These are phyloP conservation scores for Phytopythium helicoides DNA, from an alignment of 352 stramenopile species.

Conservation along the genomic window DNA sequence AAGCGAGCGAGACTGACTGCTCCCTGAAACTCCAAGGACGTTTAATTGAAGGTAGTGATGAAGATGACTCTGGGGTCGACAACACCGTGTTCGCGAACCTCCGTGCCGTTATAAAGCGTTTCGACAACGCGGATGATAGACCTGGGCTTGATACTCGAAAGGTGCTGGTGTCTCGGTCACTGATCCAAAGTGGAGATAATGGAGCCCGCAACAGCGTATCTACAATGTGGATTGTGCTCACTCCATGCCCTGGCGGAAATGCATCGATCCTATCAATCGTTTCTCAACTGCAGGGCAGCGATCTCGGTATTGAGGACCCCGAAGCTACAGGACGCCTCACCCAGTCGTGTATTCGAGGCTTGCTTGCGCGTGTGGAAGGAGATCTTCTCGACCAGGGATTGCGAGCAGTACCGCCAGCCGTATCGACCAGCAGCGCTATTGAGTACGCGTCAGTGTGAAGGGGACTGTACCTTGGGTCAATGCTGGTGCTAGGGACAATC, in stretches of 20 bases:
- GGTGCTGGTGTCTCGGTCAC: neutral
- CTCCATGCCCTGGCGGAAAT: neutral
- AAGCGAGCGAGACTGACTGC: neutral
- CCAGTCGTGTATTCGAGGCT: neutral
- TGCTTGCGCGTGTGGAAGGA: neutral
- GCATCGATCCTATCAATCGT: neutral
- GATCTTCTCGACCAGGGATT: neutral
- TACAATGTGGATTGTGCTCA: neutral
- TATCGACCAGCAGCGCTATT: neutral
- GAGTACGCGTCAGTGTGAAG: neutral
- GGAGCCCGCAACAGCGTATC: too few species aligned
- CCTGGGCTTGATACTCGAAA: neutral
- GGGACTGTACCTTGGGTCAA: too few species aligned
- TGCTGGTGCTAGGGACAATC: too few species aligned
- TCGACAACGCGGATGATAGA: neutral
- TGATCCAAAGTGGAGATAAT: neutral
- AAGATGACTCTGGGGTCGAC: too few species aligned
- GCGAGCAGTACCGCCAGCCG: neutral
- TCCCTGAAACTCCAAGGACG: constrained; percentile 1
- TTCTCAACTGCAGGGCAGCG: neutral
- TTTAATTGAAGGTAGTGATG: neutral
- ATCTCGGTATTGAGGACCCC: neutral
- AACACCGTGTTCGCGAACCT: too few species aligned
- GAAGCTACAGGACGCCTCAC: neutral
- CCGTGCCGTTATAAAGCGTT: neutral